phyloP scores from a whole-genome alignment of 2,329 filamentous ascomycete species.

The Microsporum audouinii region DNA sequence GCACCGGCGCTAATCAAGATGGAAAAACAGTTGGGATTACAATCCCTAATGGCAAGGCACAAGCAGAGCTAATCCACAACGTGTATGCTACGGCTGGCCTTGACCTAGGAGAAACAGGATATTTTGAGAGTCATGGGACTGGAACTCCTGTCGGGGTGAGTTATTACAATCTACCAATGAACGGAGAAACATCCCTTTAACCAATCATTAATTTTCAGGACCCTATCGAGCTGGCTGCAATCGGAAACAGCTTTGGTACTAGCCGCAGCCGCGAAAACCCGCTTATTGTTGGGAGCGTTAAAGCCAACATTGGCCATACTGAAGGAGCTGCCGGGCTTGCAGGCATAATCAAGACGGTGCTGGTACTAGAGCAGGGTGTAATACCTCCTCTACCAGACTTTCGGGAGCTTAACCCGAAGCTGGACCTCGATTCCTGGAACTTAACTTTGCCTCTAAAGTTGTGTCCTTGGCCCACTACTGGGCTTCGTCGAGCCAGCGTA shows the following conservation, averaged over 20 bases:
- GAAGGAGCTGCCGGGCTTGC: constrained; percentile 21
- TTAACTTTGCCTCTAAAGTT: constrained; percentile 15
- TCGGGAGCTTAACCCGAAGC: constrained; percentile 10
- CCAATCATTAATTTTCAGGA: constrained; percentile 9
- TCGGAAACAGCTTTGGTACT: constrained; percentile 11
- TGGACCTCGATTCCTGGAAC: constrained; percentile 13
- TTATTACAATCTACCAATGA: constrained; percentile 23
- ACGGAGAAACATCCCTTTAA: constrained; percentile 25
- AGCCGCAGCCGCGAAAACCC: not conserved
- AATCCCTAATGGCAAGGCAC: constrained; percentile 15
- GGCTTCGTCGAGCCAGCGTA: constrained; percentile 4
- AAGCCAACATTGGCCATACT: constrained; percentile 21
- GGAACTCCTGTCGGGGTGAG: constrained; percentile 25
- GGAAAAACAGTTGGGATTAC: constrained; percentile 19
- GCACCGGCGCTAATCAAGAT: constrained; percentile 22
- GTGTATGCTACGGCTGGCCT: constrained; percentile 24
- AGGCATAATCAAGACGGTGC: constrained; percentile 19
- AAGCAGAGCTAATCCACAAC: constrained; percentile 22
- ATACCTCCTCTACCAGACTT: constrained; percentile 20
- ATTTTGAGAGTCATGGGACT: constrained; percentile 23
- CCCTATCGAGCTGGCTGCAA: constrained; percentile 16
- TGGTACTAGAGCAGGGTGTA: constrained; percentile 18
- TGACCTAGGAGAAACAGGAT: constrained; percentile 3
- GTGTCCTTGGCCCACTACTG: constrained; percentile 19
- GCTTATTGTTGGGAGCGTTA: constrained; percentile 19